A percentile compares a stretch with the other conserved stretches of the same genome.
These are phyloP conservation scores for Plantago coronopus DNA, from an alignment of 305 asterid species.

Conservation along the genomic window DNA sequence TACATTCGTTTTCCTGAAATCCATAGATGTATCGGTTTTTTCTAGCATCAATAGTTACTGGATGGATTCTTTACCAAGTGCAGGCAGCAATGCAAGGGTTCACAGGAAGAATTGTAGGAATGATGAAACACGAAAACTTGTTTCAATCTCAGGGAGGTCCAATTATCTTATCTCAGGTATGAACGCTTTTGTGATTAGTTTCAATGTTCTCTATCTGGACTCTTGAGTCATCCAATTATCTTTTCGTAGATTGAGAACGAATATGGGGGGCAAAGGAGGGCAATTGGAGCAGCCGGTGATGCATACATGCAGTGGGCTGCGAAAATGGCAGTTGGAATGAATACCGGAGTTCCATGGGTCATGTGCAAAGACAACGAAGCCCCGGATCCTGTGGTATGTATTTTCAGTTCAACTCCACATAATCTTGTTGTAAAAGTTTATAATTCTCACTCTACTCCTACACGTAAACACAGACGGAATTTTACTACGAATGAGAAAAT, in stretches of 20 bases:
- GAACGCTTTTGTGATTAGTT: background rate
- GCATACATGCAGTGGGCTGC: constrained; percentile 63
- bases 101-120: constrained; percentile 52
- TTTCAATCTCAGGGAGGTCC: constrained; percentile 70
- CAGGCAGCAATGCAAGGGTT: constrained; percentile 60
- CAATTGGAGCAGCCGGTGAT: constrained; percentile 45
- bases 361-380: constrained; percentile 74
- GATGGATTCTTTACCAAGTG: constrained; percentile 9
- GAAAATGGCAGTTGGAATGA: constrained; percentile 54
- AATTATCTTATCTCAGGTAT: constrained; percentile 62
- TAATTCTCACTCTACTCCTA: background rate
- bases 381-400: constrained; percentile 60
- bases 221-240: background rate
- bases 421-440: background rate
- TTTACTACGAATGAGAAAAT: background rate
- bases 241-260: constrained; percentile 54
- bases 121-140: constrained; percentile 54
- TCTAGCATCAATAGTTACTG: background rate
- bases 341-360: constrained; percentile 67
- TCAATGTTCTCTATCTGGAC: background rate
- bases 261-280: constrained; percentile 44
- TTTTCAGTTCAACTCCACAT: background rate
- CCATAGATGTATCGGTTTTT: background rate
- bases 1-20: background rate
- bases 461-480: background rate